A percentile compares a stretch with the other conserved stretches of the same genome.
phyloP scores from a whole-genome alignment of 2,329 filamentous ascomycete species.

The Didymella arachidicola region DNA sequence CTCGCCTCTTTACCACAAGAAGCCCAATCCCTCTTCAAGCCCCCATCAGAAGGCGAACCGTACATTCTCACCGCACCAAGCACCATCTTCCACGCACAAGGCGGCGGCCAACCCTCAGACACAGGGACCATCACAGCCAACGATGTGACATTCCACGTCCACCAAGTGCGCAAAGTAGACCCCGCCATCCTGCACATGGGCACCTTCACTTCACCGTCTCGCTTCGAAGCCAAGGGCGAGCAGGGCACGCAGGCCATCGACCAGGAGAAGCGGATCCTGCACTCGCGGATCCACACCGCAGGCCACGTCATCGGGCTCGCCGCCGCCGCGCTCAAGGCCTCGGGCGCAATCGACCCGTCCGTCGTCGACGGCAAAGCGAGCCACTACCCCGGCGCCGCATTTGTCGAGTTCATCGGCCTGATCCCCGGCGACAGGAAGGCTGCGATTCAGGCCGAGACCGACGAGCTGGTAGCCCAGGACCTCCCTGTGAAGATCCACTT shows the following conservation, averaged over 20 bases:
- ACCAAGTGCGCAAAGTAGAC: slow-evolving; percentile 62
- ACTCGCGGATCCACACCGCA: slow-evolving; percentile 75
- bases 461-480: slow-evolving; percentile 63
- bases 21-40: slow-evolving; percentile 67
- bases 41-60: slow-evolving; percentile 54
- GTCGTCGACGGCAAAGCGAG: slow-evolving; percentile 75
- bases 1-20: slow-evolving; percentile 60
- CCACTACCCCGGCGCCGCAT: slow-evolving; percentile 72
- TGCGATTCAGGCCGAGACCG: slow-evolving; percentile 66
- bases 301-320: slow-evolving; percentile 76
- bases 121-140: slow-evolving; percentile 62
- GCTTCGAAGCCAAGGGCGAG: neutral
- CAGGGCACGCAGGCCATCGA: slow-evolving; percentile 64
- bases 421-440: slow-evolving; percentile 64
- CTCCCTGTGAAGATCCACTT: slow-evolving; percentile 63
- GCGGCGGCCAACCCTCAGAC: slow-evolving; percentile 77
- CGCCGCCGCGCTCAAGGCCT: slow-evolving; percentile 65
- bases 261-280: slow-evolving; percentile 65
- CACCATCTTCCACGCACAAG: slow-evolving; percentile 80
- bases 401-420: slow-evolving; percentile 70
- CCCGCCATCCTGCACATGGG: slow-evolving; percentile 72
- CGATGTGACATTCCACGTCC: slow-evolving; percentile 66
- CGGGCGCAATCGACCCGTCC: slow-evolving; percentile 46
- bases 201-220: slow-evolving; percentile 15
- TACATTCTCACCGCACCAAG: slow-evolving; percentile 67